Base-by-base conservation (phyloP, 306 rosid genomes). In the Nissolia schottii region DNA sequence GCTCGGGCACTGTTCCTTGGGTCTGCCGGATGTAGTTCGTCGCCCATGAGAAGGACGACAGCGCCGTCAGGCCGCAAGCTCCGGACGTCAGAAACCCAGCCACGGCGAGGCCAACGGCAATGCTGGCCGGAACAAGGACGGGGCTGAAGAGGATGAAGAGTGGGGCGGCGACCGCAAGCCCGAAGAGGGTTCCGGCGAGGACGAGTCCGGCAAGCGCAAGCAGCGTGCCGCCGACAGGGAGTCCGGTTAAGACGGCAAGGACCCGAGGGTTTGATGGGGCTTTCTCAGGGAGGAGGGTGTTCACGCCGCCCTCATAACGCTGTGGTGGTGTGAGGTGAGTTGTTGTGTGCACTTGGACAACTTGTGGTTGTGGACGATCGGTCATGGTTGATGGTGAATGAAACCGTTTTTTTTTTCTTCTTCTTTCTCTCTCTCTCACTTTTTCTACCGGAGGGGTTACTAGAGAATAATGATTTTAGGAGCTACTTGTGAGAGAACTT, bases 91-190 rank as follows among this genome's bases (percentile, higher is more conserved):
- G 24, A 27, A 95, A 77, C 0, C 84, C 96, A 0, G 81, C 73
- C 41, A 95, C 84, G 0, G 97, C 90, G 0, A 95, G 79, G 7
- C 90, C 93, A 0, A 91, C 59, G 24, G 73, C 76, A 5, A 95
- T 28, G 22, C 87, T 80, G 3, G 99, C 96, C 3, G 97, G 99
- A 20, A 91, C 89, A 6, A 95, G 67, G n/a, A 95, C 80, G 0
- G 97, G 96, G 53, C 96, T 91, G 79, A 85, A 89, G 64, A 95
- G 70, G 71, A 95, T 27, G 68, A 86, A 91, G 9, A 95, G 81
- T 0, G 99, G 99, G 0, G 86, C 72, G 11, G 84, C 61, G 0
- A 87, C 37, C 0, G 87, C 89, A 25, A 85, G 70, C 9, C 92
- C 93, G 0, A 84, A 57, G 2, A 95, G 24, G 6, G 96, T 95